Conservation (phyloP, 805 yeast genomes). For the Scheffersomyces ergatensis region DNA sequence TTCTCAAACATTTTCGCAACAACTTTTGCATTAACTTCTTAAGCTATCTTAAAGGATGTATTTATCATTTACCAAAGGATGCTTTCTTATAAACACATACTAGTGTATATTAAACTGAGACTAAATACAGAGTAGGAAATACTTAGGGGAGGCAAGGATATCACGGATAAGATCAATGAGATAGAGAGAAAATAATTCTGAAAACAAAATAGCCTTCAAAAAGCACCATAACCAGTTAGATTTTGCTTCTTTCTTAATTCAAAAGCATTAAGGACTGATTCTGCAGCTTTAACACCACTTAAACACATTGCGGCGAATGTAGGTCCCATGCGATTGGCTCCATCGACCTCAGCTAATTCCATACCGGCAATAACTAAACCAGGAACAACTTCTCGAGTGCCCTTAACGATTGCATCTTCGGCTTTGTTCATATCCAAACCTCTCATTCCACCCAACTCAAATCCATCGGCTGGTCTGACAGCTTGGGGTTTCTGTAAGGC, state of each 20-base stretch:
- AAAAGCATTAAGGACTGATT: constrained; percentile 39
- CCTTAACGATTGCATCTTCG: constrained; percentile 72
- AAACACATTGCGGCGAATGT: constrained; percentile 81
- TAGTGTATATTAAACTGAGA: too few species aligned
- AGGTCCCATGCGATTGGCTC: constrained; percentile 81
- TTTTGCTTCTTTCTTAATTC: constrained; percentile 38
- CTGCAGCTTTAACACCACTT: constrained; percentile 79
- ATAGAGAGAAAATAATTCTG: too few species aligned
- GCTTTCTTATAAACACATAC: too few species aligned
- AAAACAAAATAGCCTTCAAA: too few species aligned
- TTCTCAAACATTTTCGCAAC: too few species aligned
- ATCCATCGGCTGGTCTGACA: constrained; percentile 14
- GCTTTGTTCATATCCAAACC: constrained; percentile 78
- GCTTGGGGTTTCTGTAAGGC: constrained; percentile 3
- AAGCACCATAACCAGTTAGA: constrained; percentile 1
- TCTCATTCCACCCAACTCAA: constrained; percentile 63
- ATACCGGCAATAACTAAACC: constrained; percentile 72
- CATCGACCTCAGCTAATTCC: constrained; percentile 78
- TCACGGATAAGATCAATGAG: too few species aligned
- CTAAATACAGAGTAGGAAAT: too few species aligned
- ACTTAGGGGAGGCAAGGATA: too few species aligned
- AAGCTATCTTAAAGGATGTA: too few species aligned
- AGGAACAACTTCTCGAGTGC: constrained; percentile 62
- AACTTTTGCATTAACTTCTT: too few species aligned
- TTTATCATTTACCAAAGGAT: too few species aligned